phyloP scores from a whole-genome alignment of 75 land plant genomes.

The Isoetes taiwanensis region DNA sequence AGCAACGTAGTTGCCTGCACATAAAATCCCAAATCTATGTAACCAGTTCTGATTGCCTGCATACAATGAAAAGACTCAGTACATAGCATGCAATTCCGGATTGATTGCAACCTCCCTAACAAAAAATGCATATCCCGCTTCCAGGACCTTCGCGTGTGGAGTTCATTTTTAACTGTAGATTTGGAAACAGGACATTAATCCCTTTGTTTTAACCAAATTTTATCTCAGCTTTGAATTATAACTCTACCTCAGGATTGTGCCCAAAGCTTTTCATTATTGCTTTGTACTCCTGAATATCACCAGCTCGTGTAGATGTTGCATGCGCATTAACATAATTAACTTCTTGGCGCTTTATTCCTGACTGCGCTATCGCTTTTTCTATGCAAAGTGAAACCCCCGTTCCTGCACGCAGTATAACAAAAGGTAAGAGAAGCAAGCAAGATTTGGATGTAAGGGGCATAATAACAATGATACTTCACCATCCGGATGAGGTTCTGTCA shows the following conservation, averaged over 20 bases:
- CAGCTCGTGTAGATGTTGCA: constrained; percentile 80
- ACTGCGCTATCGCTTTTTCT: constrained; percentile 67
- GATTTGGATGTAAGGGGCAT: too few relatives aligned
- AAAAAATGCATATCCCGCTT: too few relatives aligned
- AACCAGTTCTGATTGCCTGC: too few relatives aligned
- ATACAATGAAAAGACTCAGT: too few relatives aligned
- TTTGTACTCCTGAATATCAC: constrained; percentile 80
- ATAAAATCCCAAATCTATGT: too few relatives aligned
- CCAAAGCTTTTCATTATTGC: constrained; percentile 74
- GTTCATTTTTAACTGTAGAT: constrained; percentile 61
- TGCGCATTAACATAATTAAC: constrained; percentile 96
- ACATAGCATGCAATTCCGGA: too few relatives aligned
- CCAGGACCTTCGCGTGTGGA: too few relatives aligned
- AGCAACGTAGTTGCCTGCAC: too few relatives aligned
- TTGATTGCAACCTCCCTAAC: too few relatives aligned
- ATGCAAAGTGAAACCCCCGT: constrained; percentile 70
- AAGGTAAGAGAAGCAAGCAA: background rate
- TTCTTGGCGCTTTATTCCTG: constrained; percentile 60
- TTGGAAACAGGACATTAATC: too few relatives aligned
- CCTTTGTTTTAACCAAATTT: too few relatives aligned
- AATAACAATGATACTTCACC: constrained; percentile 26
- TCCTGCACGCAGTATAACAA: constrained; percentile 24
- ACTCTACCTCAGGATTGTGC: constrained; percentile 58
- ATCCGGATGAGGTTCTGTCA: constrained; percentile 91
- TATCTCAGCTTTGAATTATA: too few relatives aligned